These are phyloP conservation scores for Globisporangium acanthophoron DNA, from an alignment of 352 stramenopile species.

Conservation along the genomic window DNA sequence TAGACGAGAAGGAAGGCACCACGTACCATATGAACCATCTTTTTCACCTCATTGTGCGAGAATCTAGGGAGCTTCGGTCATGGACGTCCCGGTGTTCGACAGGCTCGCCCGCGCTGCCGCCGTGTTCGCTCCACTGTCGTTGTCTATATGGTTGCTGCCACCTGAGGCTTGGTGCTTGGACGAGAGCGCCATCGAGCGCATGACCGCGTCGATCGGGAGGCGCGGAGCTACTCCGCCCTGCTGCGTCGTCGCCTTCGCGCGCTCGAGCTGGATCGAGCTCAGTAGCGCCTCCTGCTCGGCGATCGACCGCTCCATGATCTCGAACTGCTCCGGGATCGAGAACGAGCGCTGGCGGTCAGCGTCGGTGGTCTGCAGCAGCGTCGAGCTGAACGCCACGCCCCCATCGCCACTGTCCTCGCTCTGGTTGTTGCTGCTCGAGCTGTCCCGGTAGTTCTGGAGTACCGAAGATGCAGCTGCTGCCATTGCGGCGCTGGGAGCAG, in stretches of 20 bases:
- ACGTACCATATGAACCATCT: not conserved
- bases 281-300: slow-evolving; percentile 60
- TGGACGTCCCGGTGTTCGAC: not conserved
- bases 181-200: slow-evolving; percentile 10
- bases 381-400: not conserved
- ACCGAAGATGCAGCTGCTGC: not conserved
- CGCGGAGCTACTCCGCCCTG: slow-evolving; percentile 6
- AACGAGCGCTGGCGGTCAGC: slow-evolving; percentile 26
- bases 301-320: slow-evolving; percentile 55
- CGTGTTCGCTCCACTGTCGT: not conserved
- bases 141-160: slow-evolving; percentile 1
- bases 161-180: not conserved
- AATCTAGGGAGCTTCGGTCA: not conserved
- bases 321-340: slow-evolving; percentile 45
- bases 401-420: slow-evolving; percentile 1
- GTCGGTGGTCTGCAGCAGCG: slow-evolving; percentile 10
- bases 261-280: slow-evolving; percentile 49
- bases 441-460: not conserved
- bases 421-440: not conserved
- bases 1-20: not conserved
- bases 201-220: slow-evolving; percentile 17
- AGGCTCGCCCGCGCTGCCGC: not conserved
- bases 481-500: not conserved
- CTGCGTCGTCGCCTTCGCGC: slow-evolving; percentile 25
- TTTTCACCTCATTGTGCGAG: not conserved